Conservation (phyloP, 2,329 filamentous ascomycete genomes). For the Pseudocercospora eumusae region DNA sequence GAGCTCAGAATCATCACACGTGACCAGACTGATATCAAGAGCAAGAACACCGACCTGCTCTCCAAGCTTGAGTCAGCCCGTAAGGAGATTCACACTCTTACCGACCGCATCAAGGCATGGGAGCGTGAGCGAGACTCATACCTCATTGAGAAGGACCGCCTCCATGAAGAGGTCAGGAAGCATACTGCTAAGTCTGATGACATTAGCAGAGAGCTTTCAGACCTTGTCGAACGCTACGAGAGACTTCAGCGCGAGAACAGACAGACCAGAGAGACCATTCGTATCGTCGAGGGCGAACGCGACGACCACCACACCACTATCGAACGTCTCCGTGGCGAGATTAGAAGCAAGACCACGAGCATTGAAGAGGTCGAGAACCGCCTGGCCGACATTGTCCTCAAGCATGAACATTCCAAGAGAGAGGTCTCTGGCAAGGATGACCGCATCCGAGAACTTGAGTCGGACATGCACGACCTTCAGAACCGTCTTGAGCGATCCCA, state of each 20-base stretch:
- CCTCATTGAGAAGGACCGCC: slow-evolving; percentile 34
- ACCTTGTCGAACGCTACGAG: slow-evolving; percentile 33
- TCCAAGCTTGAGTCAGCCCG: slow-evolving; percentile 31
- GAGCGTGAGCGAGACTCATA: slow-evolving; percentile 34
- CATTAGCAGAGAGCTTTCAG: slow-evolving; percentile 29
- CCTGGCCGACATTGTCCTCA: slow-evolving; percentile 29
- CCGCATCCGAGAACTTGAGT: slow-evolving; percentile 31
- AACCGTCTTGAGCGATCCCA: slow-evolving; percentile 32
- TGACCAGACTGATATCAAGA: slow-evolving; percentile 35
- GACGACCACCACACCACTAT: slow-evolving; percentile 36
- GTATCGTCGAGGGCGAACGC: slow-evolving; percentile 35
- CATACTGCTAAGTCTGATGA: slow-evolving; percentile 31
- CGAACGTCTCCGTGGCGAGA: slow-evolving; percentile 34
- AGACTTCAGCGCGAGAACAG: slow-evolving; percentile 33
- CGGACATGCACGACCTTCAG: slow-evolving; percentile 30
- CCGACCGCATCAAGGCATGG: slow-evolving; percentile 32
- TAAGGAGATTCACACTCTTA: slow-evolving; percentile 33
- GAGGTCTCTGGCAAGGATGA: slow-evolving; percentile 34
- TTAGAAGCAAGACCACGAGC: slow-evolving; percentile 31
- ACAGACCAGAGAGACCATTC: slow-evolving; percentile 32
- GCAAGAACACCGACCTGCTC: slow-evolving; percentile 31
- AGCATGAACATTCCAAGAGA: slow-evolving; percentile 33
- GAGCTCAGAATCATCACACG: slow-evolving; percentile 34
- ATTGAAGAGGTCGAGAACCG: slow-evolving; percentile 33
- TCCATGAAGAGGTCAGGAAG: slow-evolving; percentile 37